Evolutionary conservation across 2,329 filamentous ascomycete species (phyloP).

Genomic region (Amylocarpus encephaloides): DNA sequence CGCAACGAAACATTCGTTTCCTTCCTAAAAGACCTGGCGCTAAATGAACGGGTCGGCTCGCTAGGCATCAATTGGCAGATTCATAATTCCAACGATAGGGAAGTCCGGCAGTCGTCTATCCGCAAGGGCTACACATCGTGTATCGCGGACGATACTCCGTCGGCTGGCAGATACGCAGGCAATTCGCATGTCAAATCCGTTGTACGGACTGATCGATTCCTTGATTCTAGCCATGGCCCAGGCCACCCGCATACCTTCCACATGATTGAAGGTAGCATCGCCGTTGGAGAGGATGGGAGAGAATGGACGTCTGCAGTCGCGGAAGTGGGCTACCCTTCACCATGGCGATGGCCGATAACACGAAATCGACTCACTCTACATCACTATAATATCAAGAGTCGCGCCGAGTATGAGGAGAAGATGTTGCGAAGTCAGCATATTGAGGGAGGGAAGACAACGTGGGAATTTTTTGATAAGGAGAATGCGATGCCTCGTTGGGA

Average conservation of each 20-base stretch:
- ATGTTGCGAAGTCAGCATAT: constrained; percentile 2
- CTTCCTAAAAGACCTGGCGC: not conserved
- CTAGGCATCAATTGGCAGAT: constrained; percentile 1
- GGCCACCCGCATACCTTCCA: not conserved
- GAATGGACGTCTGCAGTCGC: not conserved
- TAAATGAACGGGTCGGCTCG: not conserved
- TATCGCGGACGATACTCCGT: not conserved
- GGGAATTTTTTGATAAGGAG: constrained; percentile 1
- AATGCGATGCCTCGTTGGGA: constrained; percentile 1
- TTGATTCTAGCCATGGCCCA: not conserved
- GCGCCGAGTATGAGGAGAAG: constrained; percentile 2
- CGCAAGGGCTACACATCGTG: constrained; percentile 1
- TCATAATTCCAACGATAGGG: constrained; percentile 1
- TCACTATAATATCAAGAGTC: constrained; percentile 4
- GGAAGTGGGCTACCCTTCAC: not conserved
- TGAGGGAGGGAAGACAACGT: constrained; percentile 1
- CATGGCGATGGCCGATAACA: constrained; percentile 1
- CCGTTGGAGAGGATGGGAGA: constrained; percentile 1
- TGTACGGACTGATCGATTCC: constrained; percentile 1
- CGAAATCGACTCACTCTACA: not conserved
- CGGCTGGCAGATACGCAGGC: not conserved
- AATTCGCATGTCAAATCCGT: constrained; percentile 1
- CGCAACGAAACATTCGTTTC: constrained; percentile 4
- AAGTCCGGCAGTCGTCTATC: not conserved
- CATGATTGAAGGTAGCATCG: constrained; percentile 1